Percentiles rank a stretch among this genome's conserved stretches.
Conservation (phyloP, 2,329 filamentous ascomycete genomes). For the Septoria petroselini region DNA sequence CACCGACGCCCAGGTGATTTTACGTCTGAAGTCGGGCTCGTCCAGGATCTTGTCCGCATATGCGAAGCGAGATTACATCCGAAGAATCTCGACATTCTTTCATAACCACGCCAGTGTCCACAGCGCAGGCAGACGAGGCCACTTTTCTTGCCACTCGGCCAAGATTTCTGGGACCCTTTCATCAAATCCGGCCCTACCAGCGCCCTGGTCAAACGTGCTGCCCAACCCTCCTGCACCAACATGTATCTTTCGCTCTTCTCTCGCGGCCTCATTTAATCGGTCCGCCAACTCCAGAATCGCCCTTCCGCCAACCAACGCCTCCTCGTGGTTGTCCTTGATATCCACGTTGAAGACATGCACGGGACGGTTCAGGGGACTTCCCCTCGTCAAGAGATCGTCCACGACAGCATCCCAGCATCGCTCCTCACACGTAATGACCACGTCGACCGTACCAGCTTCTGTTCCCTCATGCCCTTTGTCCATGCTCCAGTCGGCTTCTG, state of each 20-base stretch:
- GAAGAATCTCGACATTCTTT: conserved; percentile 7
- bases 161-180: conserved; percentile 89
- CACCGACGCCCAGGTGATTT: too few relatives aligned
- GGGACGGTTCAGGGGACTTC: conserved; percentile 80
- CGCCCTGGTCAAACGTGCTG: background rate
- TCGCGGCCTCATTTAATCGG: conserved; percentile 74
- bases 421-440: conserved; percentile 97
- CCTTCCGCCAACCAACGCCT: conserved; percentile 83
- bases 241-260: conserved; percentile 73
- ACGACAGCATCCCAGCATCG: conserved; percentile 97
- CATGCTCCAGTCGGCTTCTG: conserved; percentile 50
- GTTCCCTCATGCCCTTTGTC: conserved; percentile 76
- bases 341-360: conserved; percentile 99
- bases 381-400: conserved; percentile 84
- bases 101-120: conserved; percentile 97
- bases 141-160: conserved; percentile 88
- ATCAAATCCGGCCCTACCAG: conserved; percentile 74
- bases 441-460: conserved; percentile 84
- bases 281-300: conserved; percentile 91
- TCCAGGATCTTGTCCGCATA: too few relatives aligned
- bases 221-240: conserved; percentile 57
- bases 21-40: too few relatives aligned
- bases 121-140: conserved; percentile 83
- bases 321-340: conserved; percentile 97
- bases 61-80: too few relatives aligned